These are phyloP conservation scores for Poa annua DNA, from an alignment of 176 grass and related monocot species.

Conservation along the genomic window DNA sequence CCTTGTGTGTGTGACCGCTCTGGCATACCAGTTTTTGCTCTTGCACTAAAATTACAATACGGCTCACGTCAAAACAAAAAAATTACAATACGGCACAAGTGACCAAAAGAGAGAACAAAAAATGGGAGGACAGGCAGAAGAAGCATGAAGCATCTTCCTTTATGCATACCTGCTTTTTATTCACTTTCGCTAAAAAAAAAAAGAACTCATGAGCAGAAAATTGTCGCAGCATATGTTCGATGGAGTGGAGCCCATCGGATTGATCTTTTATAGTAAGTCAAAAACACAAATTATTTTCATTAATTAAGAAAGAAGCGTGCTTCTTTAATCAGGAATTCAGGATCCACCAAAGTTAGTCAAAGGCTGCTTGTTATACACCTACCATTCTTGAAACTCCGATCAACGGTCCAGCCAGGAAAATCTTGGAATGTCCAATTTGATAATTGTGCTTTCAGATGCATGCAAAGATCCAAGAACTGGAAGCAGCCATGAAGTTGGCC, in stretches of 20 bases:
- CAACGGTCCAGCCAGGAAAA: neutral
- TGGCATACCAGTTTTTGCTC: too few species aligned
- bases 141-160: neutral
- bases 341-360: neutral
- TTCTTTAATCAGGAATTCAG: too few species aligned
- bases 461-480: neutral
- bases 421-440: neutral
- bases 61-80: too few species aligned
- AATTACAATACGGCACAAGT: neutral
- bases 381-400: neutral
- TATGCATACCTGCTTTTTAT: neutral
- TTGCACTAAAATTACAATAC: too few species aligned
- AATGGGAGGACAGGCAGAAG: neutral
- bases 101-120: neutral
- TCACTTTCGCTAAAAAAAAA: neutral
- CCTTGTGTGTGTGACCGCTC: too few species aligned
- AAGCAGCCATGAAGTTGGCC: slow-evolving; percentile 31
- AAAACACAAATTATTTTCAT: too few species aligned
- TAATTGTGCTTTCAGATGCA: slow-evolving; percentile 6
- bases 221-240: neutral
- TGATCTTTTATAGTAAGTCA: neutral
- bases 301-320: too few species aligned
- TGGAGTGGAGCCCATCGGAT: neutral
- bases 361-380: neutral
- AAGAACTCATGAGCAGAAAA: neutral